Evolutionary conservation across 176 grass and related monocot species (phyloP), one percentile per base, ranked within the genome.

Genomic region (Aegilops sharonensis): DNA sequence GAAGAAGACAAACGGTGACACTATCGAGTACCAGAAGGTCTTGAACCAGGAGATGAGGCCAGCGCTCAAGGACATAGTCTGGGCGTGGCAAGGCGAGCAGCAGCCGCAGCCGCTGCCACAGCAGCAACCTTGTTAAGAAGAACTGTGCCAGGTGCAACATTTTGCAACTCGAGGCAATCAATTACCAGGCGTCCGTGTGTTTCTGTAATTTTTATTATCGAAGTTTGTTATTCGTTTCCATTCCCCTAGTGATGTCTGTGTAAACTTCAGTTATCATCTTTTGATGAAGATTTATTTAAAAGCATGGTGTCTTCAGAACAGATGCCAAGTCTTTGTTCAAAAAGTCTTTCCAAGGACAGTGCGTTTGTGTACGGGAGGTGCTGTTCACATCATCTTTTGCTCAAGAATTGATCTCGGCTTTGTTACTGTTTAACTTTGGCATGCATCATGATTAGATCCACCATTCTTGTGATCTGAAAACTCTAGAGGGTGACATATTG

Each of bases 21-120:
- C 97, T 0, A 23, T 99, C 9, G 97, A 99, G 47, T 99, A 97
- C 73, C 89, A 90, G 57, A 94, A 88, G 77, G 70, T 94, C 37
- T 77, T 91, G 48, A 99, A 97, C 59, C 85, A 97, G 88, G 92
- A 93, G 13, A 90, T 99, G 75, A 87, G 92, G 37, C 97, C 94
- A 1, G 94, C 94, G 32, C 71, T 99, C 2, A 97, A 93, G 35
- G 94, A 97, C 65, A 99, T 99, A 40, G 94, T 99, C 3, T 99
- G 97, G 97, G 97, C 92, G 54, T 99, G 97, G 97, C 97, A 99
- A 85, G 90, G 92, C 75, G 94, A 97, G 85, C 89, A 89, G 40
- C 84, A 86, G 18, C 83, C 48, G 35, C 76, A 84, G 32, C 32
- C 39, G 35, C 35, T 9, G 37, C 37, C 81, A 5, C 87, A 82